These are phyloP conservation scores for Pythium phragmiticola DNA, from an alignment of 352 stramenopile genomes.

Conservation along the genomic window DNA sequence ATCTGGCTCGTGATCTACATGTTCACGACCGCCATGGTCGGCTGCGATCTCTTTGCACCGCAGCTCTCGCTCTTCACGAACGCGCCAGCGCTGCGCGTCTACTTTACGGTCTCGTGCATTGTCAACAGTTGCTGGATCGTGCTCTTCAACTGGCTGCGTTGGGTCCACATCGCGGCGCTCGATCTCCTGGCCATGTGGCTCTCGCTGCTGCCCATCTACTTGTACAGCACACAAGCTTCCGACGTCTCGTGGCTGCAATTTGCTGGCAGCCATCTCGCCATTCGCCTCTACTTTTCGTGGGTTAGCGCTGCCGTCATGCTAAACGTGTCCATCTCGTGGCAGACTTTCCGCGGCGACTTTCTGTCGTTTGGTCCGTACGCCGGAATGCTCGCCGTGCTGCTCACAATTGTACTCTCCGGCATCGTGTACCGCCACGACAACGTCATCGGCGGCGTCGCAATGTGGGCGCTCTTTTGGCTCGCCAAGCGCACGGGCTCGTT, in stretches of 20 bases:
- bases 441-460: constrained; percentile 47
- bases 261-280: constrained; percentile 49
- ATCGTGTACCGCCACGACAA: constrained; percentile 52
- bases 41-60: constrained; percentile 52
- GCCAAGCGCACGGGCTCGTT: constrained; percentile 34
- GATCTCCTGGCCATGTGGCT: constrained; percentile 57
- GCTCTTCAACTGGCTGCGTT: constrained; percentile 41
- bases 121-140: constrained; percentile 56
- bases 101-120: constrained; percentile 53
- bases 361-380: constrained; percentile 46
- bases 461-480: constrained; percentile 53
- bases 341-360: constrained; percentile 39
- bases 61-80: constrained; percentile 45
- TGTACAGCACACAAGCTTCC: constrained; percentile 45
- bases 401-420: constrained; percentile 43
- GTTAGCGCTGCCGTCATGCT: constrained; percentile 50
- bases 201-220: constrained; percentile 53
- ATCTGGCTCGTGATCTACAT: constrained; percentile 77
- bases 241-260: constrained; percentile 51
- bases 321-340: constrained; percentile 53
- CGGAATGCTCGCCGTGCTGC: constrained; percentile 39
- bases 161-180: constrained; percentile 41
- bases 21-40: constrained; percentile 37
- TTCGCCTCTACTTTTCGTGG: constrained; percentile 67
- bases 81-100: constrained; percentile 44